phyloP scores from a whole-genome alignment of 2,329 filamentous ascomycete genomes.

The Coniella lustricola region DNA sequence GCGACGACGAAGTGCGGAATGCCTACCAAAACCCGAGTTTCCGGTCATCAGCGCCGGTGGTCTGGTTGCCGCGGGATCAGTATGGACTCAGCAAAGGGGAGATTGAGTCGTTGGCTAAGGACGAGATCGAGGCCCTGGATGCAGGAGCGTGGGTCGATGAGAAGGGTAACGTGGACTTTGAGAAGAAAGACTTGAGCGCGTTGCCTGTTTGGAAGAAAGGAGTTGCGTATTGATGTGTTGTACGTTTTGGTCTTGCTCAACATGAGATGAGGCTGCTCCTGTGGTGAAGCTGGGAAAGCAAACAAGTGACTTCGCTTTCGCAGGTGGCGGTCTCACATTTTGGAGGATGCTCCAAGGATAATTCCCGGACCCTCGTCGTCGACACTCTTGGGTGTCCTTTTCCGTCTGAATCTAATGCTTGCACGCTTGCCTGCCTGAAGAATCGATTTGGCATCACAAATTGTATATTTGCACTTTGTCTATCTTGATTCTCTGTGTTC shows the following conservation, averaged over 20 bases:
- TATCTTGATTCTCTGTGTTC: too few species aligned
- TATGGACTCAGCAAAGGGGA: slow-evolving; percentile 14
- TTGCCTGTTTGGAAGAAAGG: slow-evolving; percentile 12
- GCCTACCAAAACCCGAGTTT: slow-evolving; percentile 15
- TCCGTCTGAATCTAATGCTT: too few species aligned
- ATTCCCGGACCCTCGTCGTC: too few species aligned
- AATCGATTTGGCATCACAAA: too few species aligned
- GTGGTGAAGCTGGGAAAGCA: too few species aligned
- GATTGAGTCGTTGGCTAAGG: slow-evolving; percentile 1
- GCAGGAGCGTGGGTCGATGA: slow-evolving; percentile 13
- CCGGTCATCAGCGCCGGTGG: slow-evolving; percentile 6
- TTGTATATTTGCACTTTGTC: too few species aligned
- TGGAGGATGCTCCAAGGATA: too few species aligned
- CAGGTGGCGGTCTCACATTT: too few species aligned
- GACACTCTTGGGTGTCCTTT: too few species aligned
- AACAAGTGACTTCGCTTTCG: too few species aligned
- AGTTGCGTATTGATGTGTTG: background rate
- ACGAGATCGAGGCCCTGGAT: slow-evolving; percentile 7
- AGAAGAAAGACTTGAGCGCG: slow-evolving; percentile 1
- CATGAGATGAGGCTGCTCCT: too few species aligned
- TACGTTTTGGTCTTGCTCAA: background rate
- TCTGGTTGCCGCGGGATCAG: slow-evolving; percentile 12
- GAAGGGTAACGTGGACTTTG: slow-evolving; percentile 13
- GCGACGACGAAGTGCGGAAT: slow-evolving; percentile 7
- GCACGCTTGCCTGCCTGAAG: too few species aligned